Percentiles rank a stretch among this genome's conserved stretches.
Conservation (phyloP, 495 filamentous ascomycete genomes). For the Tirmania nivea region DNA sequence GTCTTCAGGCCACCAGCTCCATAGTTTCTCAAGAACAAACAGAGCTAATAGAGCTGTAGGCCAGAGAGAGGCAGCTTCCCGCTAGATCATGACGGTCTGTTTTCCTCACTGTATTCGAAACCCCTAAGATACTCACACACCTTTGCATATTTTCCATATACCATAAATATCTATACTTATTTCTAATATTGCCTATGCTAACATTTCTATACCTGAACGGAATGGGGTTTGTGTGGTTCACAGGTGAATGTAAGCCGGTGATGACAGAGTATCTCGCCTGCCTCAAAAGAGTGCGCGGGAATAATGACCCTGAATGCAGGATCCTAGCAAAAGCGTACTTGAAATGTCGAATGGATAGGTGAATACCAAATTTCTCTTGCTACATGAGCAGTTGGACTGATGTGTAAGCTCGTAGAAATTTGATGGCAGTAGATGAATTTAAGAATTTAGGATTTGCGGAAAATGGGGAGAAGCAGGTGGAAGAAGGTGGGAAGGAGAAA, state of each 20-base stretch:
- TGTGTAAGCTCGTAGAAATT: conserved; percentile 34
- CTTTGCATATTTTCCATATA: neutral
- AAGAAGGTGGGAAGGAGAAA: neutral
- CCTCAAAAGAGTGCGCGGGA: conserved; percentile 55
- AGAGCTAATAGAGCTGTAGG: conserved; percentile 23
- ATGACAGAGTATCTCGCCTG: conserved; percentile 69
- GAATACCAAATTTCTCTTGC: conserved; percentile 20
- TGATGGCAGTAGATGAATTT: conserved; percentile 88
- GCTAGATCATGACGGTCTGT: conserved; percentile 73
- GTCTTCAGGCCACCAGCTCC: no score
- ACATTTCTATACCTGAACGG: neutral
- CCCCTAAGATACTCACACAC: neutral
- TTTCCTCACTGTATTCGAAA: conserved; percentile 4
- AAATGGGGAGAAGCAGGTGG: neutral
- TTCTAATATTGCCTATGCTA: neutral
- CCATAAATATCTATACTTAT: neutral
- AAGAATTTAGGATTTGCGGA: conserved; percentile 74
- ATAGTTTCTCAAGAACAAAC: no score
- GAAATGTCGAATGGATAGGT: conserved; percentile 86
- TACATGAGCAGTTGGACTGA: neutral
- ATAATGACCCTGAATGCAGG: conserved; percentile 71
- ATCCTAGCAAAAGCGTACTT: conserved; percentile 71
- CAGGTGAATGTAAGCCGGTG: conserved; percentile 80
- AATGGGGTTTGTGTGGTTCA: neutral
- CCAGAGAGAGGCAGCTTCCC: conserved; percentile 93